Evolutionary conservation across 2,329 filamentous ascomycete species (phyloP).

Genomic region (Colletotrichum sp.): DNA sequence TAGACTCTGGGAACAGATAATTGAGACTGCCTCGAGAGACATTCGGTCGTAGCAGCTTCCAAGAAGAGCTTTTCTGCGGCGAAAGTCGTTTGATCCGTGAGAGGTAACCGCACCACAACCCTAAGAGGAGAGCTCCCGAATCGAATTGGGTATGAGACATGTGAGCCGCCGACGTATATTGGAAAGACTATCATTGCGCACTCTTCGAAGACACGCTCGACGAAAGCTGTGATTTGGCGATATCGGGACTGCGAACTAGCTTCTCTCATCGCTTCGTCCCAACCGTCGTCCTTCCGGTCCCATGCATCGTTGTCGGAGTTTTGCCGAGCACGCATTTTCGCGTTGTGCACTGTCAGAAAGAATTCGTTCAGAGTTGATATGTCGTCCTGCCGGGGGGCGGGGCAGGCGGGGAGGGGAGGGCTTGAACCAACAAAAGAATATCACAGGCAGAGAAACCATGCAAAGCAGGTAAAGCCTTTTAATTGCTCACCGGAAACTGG

Average conservation of each 20-base stretch:
- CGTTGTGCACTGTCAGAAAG: too few species aligned
- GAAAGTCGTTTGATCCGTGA: constrained; percentile 23
- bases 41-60: constrained; percentile 27
- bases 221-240: constrained; percentile 25
- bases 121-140: constrained; percentile 15
- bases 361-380: too few species aligned
- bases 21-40: constrained; percentile 22
- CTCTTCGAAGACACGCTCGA: constrained; percentile 20
- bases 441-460: too few species aligned
- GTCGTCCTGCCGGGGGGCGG: too few species aligned
- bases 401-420: accelerated
- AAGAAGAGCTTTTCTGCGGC: constrained; percentile 26
- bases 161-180: constrained; percentile 31
- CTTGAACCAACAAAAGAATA: too few species aligned
- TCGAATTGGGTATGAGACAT: constrained; percentile 28
- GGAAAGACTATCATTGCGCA: constrained; percentile 24
- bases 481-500: too few species aligned
- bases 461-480: too few species aligned
- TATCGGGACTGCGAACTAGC: constrained; percentile 22
- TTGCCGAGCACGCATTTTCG: constrained; percentile 28
- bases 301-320: constrained; percentile 34
- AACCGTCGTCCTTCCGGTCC: constrained; percentile 29
- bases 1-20: constrained; percentile 29
- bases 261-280: constrained; percentile 28
- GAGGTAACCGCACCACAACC: constrained; percentile 28